These are phyloP conservation scores for Tricholoma bakamatsutake DNA, from an alignment of 768 basidiomycete genomes.

Conservation along the genomic window DNA sequence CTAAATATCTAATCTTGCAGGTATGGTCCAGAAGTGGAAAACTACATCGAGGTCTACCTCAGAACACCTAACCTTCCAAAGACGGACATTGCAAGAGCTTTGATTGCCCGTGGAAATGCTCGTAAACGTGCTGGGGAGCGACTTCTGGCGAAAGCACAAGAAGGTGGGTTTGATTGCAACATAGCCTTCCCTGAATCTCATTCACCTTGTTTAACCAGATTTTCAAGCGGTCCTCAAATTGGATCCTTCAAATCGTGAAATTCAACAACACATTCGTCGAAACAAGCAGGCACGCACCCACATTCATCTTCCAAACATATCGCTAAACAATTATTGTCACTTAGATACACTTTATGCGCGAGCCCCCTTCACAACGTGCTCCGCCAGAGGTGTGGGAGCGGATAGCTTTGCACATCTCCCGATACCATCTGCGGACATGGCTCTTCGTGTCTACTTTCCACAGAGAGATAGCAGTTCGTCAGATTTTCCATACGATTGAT, in stretches of 20 bases:
- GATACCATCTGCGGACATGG: conserved; percentile 66
- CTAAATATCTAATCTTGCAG: conserved; percentile 25
- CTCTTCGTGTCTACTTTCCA: conserved; percentile 60
- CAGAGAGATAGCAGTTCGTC: conserved; percentile 56
- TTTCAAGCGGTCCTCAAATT: conserved; percentile 54
- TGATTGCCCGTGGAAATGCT: conserved; percentile 56
- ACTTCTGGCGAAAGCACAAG: conserved; percentile 51
- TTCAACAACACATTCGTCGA: conserved; percentile 43
- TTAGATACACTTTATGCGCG: conserved; percentile 47
- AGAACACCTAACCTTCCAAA: conserved; percentile 51
- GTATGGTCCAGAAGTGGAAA: conserved; percentile 60
- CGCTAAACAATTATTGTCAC: not conserved
- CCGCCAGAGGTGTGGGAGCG: conserved; percentile 67
- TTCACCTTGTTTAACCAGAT: conserved; percentile 23
- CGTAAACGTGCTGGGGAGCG: conserved; percentile 49
- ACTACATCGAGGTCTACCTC: conserved; percentile 61
- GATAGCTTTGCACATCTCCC: conserved; percentile 55
- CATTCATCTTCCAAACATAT: not conserved
- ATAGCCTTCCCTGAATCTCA: conserved; percentile 12
- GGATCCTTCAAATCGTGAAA: conserved; percentile 53
- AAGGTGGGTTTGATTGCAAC: conserved; percentile 34
- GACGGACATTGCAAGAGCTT: conserved; percentile 45
- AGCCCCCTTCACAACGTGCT: conserved; percentile 55
- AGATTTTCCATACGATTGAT: conserved; percentile 63
- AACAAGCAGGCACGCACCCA: conserved; percentile 38